Evolutionary conservation across 805 yeast species (phyloP), one percentile per base, ranked within the genome.

Genomic region (Metschnikowia anglica): DNA sequence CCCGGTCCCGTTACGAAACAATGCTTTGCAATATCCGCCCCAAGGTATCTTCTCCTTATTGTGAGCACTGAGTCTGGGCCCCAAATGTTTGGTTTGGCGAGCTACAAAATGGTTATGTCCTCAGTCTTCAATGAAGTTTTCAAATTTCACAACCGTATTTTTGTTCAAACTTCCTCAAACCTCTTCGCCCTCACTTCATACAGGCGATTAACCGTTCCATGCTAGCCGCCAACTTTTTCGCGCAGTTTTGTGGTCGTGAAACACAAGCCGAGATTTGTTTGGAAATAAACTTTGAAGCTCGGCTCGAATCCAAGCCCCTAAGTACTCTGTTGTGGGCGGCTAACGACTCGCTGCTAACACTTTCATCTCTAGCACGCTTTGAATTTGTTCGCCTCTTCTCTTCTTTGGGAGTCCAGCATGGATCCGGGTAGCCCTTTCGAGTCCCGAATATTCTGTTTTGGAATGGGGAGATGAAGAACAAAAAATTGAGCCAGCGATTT

Each of bases 1-100:
- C 26, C 18, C 21, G 24, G 13, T 18, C 5, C 17, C 17, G 24
- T 33, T 33, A 33, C 36, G 36, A 33, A 33, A n/a, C 36, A 33
- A 5, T 33, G 27, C 16, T 28, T 28, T 11, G 10, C 5, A 28
- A 28, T 18, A 28, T 10, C 31, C 31, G 31, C 18, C 31, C 31
- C 4, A 13, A 25, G n/a, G 28, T 12, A 9, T 12, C 5, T 25
- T 5, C 12, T 5, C 31, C 31, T 18, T 18, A 10, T 28, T 7
- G 18, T 28, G 31, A n/a, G 16, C 9, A 11, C 31, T 28, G 31
- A 28, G 31, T 28, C 31, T 28, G 31, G 31, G 13, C 31, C 31
- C 18, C 11, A 8, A 11, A 23, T 23, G 26, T 8, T 23, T n/a
- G n/a, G n/a, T n/a, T n/a, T n/a, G n/a, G n/a, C n/a, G n/a, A n/a